These are phyloP conservation scores for Cryptosporidium meleagridis DNA, from an alignment of 169 alveolate species.

Conservation along the genomic window DNA sequence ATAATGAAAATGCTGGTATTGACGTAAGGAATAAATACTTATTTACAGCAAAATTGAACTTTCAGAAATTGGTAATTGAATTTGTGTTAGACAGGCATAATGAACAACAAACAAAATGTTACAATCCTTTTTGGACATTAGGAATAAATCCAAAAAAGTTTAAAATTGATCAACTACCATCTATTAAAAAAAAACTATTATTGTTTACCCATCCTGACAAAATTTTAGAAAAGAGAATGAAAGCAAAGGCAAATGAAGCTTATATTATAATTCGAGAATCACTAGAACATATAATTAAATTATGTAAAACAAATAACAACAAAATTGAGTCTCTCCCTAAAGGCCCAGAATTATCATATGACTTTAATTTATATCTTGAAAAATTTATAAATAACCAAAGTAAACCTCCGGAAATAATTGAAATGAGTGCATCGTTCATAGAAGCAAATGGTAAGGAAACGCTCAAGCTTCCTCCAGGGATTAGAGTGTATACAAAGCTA, in stretches of 20 bases:
- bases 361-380: not conserved
- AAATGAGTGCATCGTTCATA: not conserved
- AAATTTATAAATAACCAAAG: not conserved
- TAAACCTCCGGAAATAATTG: not conserved
- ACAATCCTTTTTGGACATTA: conserved; percentile 46
- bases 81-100: conserved; percentile 16
- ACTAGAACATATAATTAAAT: not conserved
- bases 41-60: not conserved
- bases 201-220: conserved; percentile 28
- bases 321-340: conserved; percentile 2
- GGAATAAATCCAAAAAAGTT: conserved; percentile 20
- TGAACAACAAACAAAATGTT: not conserved
- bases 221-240: conserved; percentile 7
- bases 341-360: conserved; percentile 18
- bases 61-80: not conserved
- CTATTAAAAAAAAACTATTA: not conserved
- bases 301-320: not conserved
- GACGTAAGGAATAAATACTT: not conserved
- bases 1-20: not conserved
- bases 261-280: conserved; percentile 10
- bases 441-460: not conserved
- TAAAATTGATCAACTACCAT: not conserved
- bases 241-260: conserved; percentile 6
- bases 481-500: not conserved
- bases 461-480: not conserved